phyloP scores from a whole-genome alignment of 176 grass and related monocot species.

The Alopecurus myosuroides region DNA sequence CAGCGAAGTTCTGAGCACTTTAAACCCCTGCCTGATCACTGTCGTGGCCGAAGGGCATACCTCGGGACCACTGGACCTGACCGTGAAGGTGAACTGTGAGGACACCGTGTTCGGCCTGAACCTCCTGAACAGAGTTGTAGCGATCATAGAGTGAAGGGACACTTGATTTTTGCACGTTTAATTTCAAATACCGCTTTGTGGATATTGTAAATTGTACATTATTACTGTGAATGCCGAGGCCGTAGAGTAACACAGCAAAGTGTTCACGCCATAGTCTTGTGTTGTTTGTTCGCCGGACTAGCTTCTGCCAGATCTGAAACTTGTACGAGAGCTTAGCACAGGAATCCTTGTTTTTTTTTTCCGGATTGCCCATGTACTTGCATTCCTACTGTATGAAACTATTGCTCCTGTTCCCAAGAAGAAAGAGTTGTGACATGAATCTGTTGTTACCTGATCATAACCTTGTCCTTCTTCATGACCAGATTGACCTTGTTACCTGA shows the following conservation, averaged over 20 bases:
- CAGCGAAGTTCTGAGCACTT: constrained; percentile 50
- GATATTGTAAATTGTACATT: constrained; percentile 28
- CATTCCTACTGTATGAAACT: not conserved
- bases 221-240: not conserved
- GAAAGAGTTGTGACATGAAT: not conserved
- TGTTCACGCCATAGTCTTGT: not conserved
- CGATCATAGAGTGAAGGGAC: constrained; percentile 51
- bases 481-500: not conserved
- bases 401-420: not conserved
- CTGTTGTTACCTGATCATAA: not conserved
- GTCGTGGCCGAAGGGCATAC: constrained; percentile 45
- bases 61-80: constrained; percentile 49
- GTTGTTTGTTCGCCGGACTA: not conserved
- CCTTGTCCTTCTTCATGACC: not conserved
- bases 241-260: not conserved
- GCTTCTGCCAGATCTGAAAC: not conserved
- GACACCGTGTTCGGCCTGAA: constrained; percentile 78
- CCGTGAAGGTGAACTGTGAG: constrained; percentile 76
- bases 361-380: not conserved
- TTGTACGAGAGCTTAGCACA: not conserved
- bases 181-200: not conserved
- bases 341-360: not conserved
- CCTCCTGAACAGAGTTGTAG: constrained; percentile 58
- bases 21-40: constrained; percentile 64
- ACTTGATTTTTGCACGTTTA: not conserved